Conservation (phyloP, 345 rosid genomes). For the Aegle marmelos region DNA sequence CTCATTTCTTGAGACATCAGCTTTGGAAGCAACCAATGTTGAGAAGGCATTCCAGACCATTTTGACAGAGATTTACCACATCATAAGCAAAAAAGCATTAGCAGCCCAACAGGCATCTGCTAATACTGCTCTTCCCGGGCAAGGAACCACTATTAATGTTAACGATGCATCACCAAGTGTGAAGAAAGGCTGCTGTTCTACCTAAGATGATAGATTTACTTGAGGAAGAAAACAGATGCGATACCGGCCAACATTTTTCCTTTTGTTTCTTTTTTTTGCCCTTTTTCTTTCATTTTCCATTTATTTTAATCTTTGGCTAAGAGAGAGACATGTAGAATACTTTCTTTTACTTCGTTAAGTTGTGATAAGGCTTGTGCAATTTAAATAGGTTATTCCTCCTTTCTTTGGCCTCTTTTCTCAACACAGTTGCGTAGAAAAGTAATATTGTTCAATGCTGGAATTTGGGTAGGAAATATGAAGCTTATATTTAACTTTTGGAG, state of each 20-base stretch:
- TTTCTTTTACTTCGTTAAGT: constrained; percentile 17
- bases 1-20: constrained; percentile 69
- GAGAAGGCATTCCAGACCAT: constrained; percentile 75
- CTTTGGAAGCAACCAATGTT: constrained; percentile 60
- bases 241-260: constrained; percentile 10
- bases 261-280: constrained; percentile 13
- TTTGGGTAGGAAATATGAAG: constrained; percentile 6
- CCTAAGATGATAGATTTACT: constrained; percentile 24
- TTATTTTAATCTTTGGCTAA: constrained; percentile 34
- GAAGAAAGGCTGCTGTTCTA: constrained; percentile 61
- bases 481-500: neutral
- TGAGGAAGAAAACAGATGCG: constrained; percentile 9
- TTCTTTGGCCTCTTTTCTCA: neutral
- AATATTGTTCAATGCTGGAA: neutral
- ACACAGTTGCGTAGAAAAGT: neutral
- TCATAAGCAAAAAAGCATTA: constrained; percentile 67
- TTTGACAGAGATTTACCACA: constrained; percentile 62
- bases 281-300: neutral
- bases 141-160: constrained; percentile 65
- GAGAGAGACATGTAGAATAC: constrained; percentile 47
- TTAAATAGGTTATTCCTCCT: constrained; percentile 12
- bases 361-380: constrained; percentile 30
- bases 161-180: constrained; percentile 45
- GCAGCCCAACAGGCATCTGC: constrained; percentile 68
- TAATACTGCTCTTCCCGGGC: constrained; percentile 42